phyloP scores from a whole-genome alignment of 23 red algal species.

The Pyropia haitanensis region DNA sequence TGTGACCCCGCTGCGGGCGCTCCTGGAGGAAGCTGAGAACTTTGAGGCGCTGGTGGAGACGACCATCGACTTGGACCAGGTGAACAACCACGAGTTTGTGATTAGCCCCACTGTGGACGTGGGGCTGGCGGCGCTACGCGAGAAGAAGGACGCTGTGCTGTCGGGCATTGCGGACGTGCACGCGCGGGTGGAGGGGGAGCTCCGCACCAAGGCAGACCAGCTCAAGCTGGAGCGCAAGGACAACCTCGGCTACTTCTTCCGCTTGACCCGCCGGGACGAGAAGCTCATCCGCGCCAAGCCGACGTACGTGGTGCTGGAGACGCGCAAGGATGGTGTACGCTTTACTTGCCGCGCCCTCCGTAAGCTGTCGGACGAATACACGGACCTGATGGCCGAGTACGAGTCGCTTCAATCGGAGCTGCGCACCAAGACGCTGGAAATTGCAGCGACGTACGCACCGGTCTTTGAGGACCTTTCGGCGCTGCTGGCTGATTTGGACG shows the following conservation, averaged over 20 bases:
- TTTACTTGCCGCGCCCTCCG: conserved; percentile 57
- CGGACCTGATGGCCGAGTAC: conserved; percentile 45
- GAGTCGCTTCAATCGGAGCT: conserved; percentile 39
- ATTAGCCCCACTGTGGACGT: conserved; percentile 52
- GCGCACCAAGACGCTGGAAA: conserved; percentile 60
- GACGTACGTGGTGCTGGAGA: conserved; percentile 67
- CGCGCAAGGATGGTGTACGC: conserved; percentile 91
- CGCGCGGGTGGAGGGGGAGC: conserved; percentile 14
- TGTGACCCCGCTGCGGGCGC: conserved; percentile 23
- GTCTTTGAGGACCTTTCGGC: conserved; percentile 44
- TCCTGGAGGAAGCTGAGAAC: conserved; percentile 36
- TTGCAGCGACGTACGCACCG: conserved; percentile 60
- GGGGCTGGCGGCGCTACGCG: conserved; percentile 32
- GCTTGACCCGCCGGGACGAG: conserved; percentile 85
- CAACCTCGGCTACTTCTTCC: conserved; percentile 76
- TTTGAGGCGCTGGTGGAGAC: conserved; percentile 87
- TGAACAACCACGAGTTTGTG: conserved; percentile 88
- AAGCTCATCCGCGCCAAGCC: conserved; percentile 73
- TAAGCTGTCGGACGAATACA: conserved; percentile 40
- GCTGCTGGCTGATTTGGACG: conserved; percentile 69
- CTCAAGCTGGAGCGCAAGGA: conserved; percentile 90
- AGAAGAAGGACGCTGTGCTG: conserved; percentile 54
- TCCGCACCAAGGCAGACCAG: conserved; percentile 31
- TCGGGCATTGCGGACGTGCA: conserved; percentile 41
- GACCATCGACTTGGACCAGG: conserved; percentile 81